These are phyloP conservation scores for Nannizziopsis barbatae DNA, from an alignment of 2,329 filamentous ascomycete genomes.

Conservation along the genomic window DNA sequence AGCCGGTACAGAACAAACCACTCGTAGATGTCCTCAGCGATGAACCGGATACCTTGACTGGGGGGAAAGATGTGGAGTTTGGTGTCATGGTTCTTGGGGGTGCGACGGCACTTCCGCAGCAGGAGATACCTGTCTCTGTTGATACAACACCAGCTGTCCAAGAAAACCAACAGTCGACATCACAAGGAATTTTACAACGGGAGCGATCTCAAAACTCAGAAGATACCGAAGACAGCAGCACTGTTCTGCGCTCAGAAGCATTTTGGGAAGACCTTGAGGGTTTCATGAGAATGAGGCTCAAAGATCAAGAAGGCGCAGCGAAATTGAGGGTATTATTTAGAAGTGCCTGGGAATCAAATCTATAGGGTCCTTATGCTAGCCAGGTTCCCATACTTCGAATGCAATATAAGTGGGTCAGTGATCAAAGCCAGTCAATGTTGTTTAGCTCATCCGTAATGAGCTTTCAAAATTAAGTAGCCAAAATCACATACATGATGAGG, in stretches of 20 bases:
- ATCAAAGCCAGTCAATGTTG: too few species aligned
- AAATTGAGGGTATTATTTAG: slow-evolving; percentile 58
- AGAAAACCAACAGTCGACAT: slow-evolving; percentile 19
- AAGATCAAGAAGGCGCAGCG: slow-evolving; percentile 55
- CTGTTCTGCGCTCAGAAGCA: slow-evolving; percentile 54
- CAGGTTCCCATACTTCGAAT: background rate
- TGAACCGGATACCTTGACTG: slow-evolving; percentile 35
- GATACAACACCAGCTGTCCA: background rate
- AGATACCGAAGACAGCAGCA: slow-evolving; percentile 20
- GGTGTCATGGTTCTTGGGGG: slow-evolving; percentile 82
- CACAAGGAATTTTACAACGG: slow-evolving; percentile 20
- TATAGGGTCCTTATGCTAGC: slow-evolving; percentile 3
- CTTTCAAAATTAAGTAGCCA: background rate
- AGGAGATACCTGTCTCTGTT: slow-evolving; percentile 21
- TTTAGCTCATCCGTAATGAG: background rate
- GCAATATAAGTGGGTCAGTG: too few species aligned
- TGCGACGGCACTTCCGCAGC: slow-evolving; percentile 32
- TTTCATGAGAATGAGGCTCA: slow-evolving; percentile 67
- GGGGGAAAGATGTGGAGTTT: slow-evolving; percentile 54
- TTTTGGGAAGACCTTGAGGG: slow-evolving; percentile 83
- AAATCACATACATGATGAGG: background rate
- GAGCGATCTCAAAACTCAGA: slow-evolving; percentile 23
- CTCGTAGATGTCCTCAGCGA: slow-evolving; percentile 59
- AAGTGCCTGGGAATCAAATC: slow-evolving; percentile 49
- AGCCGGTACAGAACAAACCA: slow-evolving; percentile 70